Evolutionary conservation across 2,329 filamentous ascomycete genomes (phyloP), one percentile per base, ranked within the genome.

Genomic region (Aureobasidium subglaciale): DNA sequence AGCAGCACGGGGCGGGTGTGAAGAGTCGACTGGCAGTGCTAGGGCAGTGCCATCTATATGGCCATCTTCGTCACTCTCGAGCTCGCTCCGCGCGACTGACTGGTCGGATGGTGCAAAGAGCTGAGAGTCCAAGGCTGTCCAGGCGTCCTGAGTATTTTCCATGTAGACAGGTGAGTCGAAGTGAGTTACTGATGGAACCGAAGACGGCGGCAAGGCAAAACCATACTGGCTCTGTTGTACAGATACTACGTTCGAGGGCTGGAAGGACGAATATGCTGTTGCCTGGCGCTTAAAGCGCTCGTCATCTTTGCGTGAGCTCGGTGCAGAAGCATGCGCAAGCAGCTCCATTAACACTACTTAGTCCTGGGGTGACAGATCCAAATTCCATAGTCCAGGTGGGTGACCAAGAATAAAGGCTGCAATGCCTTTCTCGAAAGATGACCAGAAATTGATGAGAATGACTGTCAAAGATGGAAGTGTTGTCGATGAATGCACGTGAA

Each of bases 311-410:
- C 65, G 67, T 34, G 68, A 71, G 8, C 71, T 69, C 8, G 73
- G 65, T 6, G 75, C 70, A 57, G 74, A 73, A 37, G 75, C 71
- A 61, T 78, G 75, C 30, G 73, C 71, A 29, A 75, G 66, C 25
- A 78, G 66, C 57, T 75, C 70, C 63, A 72, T 67, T 4, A 38
- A 58, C 32, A 22, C 24, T 49, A 16, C 25, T 13, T 2, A 18
- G 3, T 16, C 15, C 24, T 41, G 5, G 20, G 9, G 30, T 18
- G 18, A 9, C 4, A 32, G 11, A 7, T 15, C 8, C 35, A 42
- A 29, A 5, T 10, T 56, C 54, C 54, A 56, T 56, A 25, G 20
- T 56, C 42, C 43, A 42, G 6, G 5, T 7, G 4, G 22, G 5
- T 55, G 13, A n/a, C 20, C 38, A 37, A 43, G n/a, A 37, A 15